A percentile compares a stretch with the other conserved stretches of the same genome.
Evolutionary conservation across 1,284 basidiomycete genomes (phyloP).

Genomic region (Puccinia brachypodii): DNA sequence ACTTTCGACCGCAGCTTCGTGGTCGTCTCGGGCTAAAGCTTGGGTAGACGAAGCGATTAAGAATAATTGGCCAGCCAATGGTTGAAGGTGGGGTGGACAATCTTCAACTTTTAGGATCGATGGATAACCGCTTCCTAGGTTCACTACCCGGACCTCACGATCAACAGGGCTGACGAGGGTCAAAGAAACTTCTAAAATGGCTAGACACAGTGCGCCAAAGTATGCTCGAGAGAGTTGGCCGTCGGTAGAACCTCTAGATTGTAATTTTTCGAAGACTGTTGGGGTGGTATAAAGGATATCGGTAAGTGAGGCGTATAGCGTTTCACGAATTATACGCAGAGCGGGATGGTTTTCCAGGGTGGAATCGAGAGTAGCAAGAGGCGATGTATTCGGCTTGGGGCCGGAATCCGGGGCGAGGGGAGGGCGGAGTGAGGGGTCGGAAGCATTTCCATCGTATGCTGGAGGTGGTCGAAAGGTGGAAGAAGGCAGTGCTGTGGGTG

Average conservation of each 20-base stretch:
- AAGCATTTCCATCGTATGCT: constrained; percentile 17
- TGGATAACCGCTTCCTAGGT: not conserved
- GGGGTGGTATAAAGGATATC: constrained; percentile 42
- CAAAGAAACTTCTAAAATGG: constrained; percentile 36
- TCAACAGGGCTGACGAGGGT: constrained; percentile 9
- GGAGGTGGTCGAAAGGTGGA: constrained; percentile 29
- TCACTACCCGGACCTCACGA: constrained; percentile 17
- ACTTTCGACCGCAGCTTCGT: not conserved
- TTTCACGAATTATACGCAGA: constrained; percentile 40
- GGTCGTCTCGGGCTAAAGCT: constrained; percentile 20
- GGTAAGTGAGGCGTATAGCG: constrained; percentile 41
- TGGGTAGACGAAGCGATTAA: constrained; percentile 17
- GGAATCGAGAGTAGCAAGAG: not conserved
- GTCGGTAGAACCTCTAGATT: constrained; percentile 16
- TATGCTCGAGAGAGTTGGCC: constrained; percentile 38
- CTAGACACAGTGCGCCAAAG: constrained; percentile 38
- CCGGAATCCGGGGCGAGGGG: not conserved
- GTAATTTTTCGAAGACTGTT: constrained; percentile 24
- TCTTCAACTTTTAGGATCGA: constrained; percentile 17
- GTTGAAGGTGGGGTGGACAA: constrained; percentile 31
- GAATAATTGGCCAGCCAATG: constrained; percentile 18
- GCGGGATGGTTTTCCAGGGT: constrained; percentile 8
- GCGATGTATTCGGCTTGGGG: not conserved
- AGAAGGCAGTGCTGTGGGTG: constrained; percentile 2
- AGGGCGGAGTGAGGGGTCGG: not conserved